Conservation (phyloP, 352 stramenopile genomes). For the Plasmopara viticola region DNA sequence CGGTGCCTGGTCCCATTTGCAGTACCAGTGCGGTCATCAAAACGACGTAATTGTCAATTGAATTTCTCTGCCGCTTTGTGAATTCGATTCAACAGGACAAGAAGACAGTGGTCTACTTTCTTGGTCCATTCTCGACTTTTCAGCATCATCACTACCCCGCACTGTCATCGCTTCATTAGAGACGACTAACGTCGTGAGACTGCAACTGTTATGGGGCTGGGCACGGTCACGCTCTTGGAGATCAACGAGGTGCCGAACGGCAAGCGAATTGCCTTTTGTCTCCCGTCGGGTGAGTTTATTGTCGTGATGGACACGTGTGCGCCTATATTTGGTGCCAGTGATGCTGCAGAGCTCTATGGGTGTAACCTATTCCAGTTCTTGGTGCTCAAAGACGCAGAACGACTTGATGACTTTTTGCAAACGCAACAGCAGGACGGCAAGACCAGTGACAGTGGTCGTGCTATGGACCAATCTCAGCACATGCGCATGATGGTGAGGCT, state of each 20-base stretch:
- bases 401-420: constrained; percentile 50
- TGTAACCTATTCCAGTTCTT: constrained; percentile 58
- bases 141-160: no score
- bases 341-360: constrained; percentile 49
- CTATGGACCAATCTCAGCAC: constrained; percentile 20
- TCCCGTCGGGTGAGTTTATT: constrained; percentile 67
- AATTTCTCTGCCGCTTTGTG: constrained; percentile 19
- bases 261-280: constrained; percentile 56
- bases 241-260: constrained; percentile 43
- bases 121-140: no score
- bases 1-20: constrained; percentile 9
- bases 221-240: constrained; percentile 54
- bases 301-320: constrained; percentile 51
- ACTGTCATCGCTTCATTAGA: no score
- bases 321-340: constrained; percentile 25
- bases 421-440: constrained; percentile 16
- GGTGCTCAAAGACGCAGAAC: constrained; percentile 45
- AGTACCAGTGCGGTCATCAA: constrained; percentile 10
- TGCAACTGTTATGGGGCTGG: constrained; percentile 34
- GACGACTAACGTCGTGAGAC: constrained; percentile 8
- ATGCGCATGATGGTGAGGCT: constrained; percentile 45
- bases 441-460: constrained; percentile 6
- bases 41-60: constrained; percentile 18
- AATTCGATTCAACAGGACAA: neutral
- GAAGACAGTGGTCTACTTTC: no score